Percentiles rank a stretch among this genome's conserved stretches.
Evolutionary conservation across 805 yeast species (phyloP).

Genomic region (Kuraishia hungarica): DNA sequence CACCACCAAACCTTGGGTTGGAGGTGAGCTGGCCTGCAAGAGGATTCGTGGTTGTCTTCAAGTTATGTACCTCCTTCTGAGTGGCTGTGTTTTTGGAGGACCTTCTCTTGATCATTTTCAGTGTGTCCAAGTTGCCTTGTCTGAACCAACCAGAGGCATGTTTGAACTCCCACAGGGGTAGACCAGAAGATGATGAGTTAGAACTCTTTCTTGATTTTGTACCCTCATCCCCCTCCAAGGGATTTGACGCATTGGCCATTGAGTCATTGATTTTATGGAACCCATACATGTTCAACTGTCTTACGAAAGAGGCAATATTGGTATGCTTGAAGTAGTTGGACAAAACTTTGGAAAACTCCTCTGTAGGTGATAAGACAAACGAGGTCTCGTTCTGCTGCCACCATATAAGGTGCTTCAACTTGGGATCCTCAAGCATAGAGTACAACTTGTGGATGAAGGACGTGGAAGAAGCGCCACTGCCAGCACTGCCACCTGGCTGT

Average conservation of each 20-base stretch:
- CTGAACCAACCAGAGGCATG: slow-evolving; percentile 74
- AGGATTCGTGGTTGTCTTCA: slow-evolving; percentile 10
- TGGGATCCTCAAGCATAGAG: slow-evolving; percentile 78
- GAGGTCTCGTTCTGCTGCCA: slow-evolving; percentile 66
- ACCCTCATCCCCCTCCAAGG: not conserved
- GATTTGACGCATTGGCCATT: slow-evolving; percentile 2
- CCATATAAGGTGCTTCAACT: slow-evolving; percentile 70
- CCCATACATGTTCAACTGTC: slow-evolving; percentile 78
- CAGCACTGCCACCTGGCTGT: not conserved
- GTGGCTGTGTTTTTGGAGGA: slow-evolving; percentile 28
- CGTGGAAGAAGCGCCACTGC: slow-evolving; percentile 14
- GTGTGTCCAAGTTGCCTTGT: slow-evolving; percentile 70
- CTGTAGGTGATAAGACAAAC: slow-evolving; percentile 77
- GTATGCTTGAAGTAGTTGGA: slow-evolving; percentile 69
- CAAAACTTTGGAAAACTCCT: slow-evolving; percentile 74
- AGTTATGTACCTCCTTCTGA: slow-evolving; percentile 20
- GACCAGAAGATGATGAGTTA: slow-evolving; percentile 8
- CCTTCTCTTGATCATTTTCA: slow-evolving; percentile 73
- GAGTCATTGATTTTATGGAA: slow-evolving; percentile 64
- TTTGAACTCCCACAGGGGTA: slow-evolving; percentile 71
- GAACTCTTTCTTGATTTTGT: slow-evolving; percentile 15
- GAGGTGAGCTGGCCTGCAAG: not conserved
- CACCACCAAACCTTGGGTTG: not conserved
- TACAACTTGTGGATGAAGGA: slow-evolving; percentile 82
- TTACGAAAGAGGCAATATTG: slow-evolving; percentile 68